Percentiles rank a stretch among this genome's conserved stretches.
phyloP scores from a whole-genome alignment of 2,329 filamentous ascomycete genomes.

The Magnaporthiopsis rhizophila region DNA sequence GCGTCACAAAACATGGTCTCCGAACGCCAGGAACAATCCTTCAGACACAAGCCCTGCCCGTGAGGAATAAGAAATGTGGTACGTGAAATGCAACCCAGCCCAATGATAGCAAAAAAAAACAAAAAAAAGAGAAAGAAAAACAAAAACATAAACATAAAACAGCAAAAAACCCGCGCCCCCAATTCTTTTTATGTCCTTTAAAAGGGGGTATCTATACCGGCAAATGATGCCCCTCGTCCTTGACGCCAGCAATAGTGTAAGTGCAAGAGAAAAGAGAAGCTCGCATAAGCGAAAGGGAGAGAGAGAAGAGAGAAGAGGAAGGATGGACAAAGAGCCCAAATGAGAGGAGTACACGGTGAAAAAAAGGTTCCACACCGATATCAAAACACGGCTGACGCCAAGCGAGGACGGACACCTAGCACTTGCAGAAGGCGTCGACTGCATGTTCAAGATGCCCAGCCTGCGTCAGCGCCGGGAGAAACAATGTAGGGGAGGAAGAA shows the following conservation, averaged over 20 bases:
- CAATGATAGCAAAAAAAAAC: not conserved
- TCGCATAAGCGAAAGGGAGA: not conserved
- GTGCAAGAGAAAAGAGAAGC: not conserved
- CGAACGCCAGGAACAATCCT: not conserved
- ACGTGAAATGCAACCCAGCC: not conserved
- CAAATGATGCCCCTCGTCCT: not conserved
- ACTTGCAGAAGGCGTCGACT: not conserved
- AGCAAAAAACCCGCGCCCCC: not conserved
- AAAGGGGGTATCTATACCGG: slow-evolving; percentile 1
- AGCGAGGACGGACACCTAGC: not conserved
- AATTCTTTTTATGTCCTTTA: not conserved
- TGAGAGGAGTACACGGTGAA: not conserved
- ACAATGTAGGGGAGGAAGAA: not conserved
- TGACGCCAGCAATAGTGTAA: not conserved
- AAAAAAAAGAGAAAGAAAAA: slow-evolving; percentile 2
- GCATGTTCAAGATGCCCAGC: not conserved
- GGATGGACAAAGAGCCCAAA: not conserved
- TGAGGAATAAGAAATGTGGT: not conserved
- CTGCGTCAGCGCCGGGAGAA: too few species aligned
- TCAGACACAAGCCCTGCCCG: not conserved
- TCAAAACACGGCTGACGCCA: not conserved
- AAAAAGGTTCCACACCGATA: not conserved
- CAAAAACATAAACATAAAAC: not conserved
- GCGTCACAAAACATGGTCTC: not conserved
- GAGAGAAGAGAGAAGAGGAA: not conserved